phyloP scores from a whole-genome alignment of 768 basidiomycete species.

The Rhizopogon vesiculosus region DNA sequence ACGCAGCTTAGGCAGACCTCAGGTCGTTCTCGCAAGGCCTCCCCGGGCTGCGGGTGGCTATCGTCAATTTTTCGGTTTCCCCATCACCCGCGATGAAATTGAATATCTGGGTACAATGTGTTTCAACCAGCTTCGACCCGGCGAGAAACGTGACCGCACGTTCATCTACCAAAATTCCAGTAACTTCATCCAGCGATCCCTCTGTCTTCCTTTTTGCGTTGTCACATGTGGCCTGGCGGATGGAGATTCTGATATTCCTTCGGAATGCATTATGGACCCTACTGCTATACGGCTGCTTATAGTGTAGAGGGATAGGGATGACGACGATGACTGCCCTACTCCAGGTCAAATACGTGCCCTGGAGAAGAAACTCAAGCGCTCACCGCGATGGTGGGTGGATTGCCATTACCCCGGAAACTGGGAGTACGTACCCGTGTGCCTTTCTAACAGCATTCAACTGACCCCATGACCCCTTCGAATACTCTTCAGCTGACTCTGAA shows the following conservation, averaged over 20 bases:
- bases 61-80: neutral
- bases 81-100: neutral
- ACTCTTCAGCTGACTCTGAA: neutral
- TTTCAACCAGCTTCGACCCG: neutral
- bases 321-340: neutral
- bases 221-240: neutral
- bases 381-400: slow-evolving; percentile 2
- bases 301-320: neutral
- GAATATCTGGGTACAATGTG: neutral
- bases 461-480: neutral
- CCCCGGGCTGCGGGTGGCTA: neutral
- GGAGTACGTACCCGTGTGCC: neutral
- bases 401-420: neutral
- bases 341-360: neutral
- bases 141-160: neutral
- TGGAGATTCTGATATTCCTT: neutral
- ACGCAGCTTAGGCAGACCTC: neutral
- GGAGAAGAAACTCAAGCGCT: neutral
- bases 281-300: neutral
- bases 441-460: neutral
- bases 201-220: neutral
- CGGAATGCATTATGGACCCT: neutral
- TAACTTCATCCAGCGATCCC: neutral
- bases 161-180: neutral
- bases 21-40: neutral